Base-by-base conservation (phyloP, 352 stramenopile genomes). In the Globisporangium takayamanum region DNA sequence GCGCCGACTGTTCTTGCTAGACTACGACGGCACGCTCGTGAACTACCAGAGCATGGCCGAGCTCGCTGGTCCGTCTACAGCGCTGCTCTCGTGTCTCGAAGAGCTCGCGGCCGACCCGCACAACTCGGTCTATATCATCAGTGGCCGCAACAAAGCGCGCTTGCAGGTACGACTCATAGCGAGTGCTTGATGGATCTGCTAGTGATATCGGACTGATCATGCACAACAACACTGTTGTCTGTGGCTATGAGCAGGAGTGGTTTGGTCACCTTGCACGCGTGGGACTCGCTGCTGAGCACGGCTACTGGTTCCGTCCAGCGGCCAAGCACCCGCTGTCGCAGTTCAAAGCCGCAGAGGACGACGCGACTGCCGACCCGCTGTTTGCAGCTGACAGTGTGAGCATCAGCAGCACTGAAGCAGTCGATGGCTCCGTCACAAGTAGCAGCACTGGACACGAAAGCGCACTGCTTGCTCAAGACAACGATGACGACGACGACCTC, bases 81-180 rank as follows among this genome's bases (percentile, higher is more conserved):
- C 70, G 15, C 51, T 92, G 51, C 59, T 89, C 5, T 66, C 78
- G n/a, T 87, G 76, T 59, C 64, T 92, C 2, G 77, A 88, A 60
- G 80, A 87, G 44, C 63, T 92, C 7, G 74, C 78, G 28, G 70
- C 74, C 5, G 80, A 92, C 33, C 84, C 84, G 20, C 75, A 74
- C 45, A 95, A 94, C 54, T 79, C 85, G 4, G 86, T 95, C 11
- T 95, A 94, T 45, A 84, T 95, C 48, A 86, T 95, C 56, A 92
- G 82, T 45, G 86, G 86, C 18, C 80, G 82, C 33, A 89, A 86
- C 66, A 95, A 95, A 49, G 66, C 57, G 26, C 74, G 80, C 3
- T 60, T 92, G 5, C 73, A 82, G 72, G 72, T 80, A 68, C 7
- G 33, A 22, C 14, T 2, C 16, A 20, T 45, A 45, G 14, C 14